Percentiles rank a stretch among this genome's conserved stretches.
Conservation (phyloP, 139 green algal species). For the Nannochloris sp. region DNA sequence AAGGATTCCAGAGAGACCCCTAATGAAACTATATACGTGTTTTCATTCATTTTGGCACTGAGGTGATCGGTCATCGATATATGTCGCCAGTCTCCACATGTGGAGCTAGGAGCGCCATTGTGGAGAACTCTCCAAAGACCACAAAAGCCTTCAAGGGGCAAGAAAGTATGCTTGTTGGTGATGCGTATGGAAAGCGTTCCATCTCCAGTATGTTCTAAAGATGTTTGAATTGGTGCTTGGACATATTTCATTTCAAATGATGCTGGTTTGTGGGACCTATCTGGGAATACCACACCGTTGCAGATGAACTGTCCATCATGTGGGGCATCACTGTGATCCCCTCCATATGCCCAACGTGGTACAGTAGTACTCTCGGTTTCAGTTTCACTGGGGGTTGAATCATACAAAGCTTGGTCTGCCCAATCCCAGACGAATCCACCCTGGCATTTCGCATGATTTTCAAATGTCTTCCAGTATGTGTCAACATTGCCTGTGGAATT, state of each 20-base stretch:
- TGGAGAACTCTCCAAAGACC: too few relatives aligned
- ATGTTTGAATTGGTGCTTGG: conserved; percentile 24
- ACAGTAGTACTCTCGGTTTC: background rate
- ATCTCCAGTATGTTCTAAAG: too few relatives aligned
- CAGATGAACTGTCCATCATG: conserved; percentile 88
- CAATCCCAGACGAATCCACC: conserved; percentile 99
- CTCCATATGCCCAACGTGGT: conserved; percentile 81
- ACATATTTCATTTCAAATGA: conserved; percentile 42
- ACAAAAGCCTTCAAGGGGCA: too few relatives aligned
- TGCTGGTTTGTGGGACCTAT: conserved; percentile 66
- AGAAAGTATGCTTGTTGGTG: too few relatives aligned
- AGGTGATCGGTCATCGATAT: too few relatives aligned
- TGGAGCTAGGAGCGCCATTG: too few relatives aligned
- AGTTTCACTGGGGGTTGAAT: background rate
- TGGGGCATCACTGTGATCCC: conserved; percentile 83
- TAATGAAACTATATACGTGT: too few relatives aligned
- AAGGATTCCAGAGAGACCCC: too few relatives aligned
- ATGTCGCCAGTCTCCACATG: too few relatives aligned
- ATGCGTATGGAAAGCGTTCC: too few relatives aligned
- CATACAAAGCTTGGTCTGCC: conserved; percentile 78
- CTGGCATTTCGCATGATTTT: conserved; percentile 46
- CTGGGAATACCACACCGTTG: conserved; percentile 87
- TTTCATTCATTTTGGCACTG: too few relatives aligned
- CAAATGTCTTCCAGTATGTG: conserved; percentile 83
- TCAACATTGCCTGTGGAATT: conserved; percentile 89